Evolutionary conservation across 495 filamentous ascomycete species (phyloP).

Genomic region (Podospora didyma): DNA sequence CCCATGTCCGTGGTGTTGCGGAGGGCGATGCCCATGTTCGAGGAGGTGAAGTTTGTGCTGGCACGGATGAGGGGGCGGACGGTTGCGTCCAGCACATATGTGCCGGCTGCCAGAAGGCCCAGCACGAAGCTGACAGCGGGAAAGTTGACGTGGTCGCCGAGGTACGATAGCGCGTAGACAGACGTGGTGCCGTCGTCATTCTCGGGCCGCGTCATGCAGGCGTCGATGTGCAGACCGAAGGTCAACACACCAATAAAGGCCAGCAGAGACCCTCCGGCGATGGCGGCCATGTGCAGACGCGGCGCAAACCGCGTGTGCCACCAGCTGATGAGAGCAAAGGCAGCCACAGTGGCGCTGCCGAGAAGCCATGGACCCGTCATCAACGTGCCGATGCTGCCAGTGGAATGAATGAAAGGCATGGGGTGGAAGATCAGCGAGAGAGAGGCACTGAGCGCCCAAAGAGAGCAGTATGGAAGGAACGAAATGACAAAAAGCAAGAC

Average conservation of each 20-base stretch:
- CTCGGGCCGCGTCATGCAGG: constrained; percentile 28
- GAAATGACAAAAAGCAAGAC: constrained; percentile 39
- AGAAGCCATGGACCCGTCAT: constrained; percentile 39
- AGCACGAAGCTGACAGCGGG: constrained; percentile 35
- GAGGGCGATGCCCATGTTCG: constrained; percentile 34
- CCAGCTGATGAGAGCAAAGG: constrained; percentile 16
- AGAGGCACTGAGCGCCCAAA: constrained; percentile 40
- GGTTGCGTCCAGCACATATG: constrained; percentile 29
- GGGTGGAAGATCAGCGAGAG: constrained; percentile 44
- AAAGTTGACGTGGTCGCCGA: constrained; percentile 29
- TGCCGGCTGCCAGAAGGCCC: constrained; percentile 36
- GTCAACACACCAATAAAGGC: constrained; percentile 36
- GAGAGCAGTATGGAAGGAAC: constrained; percentile 34
- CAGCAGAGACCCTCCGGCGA: constrained; percentile 32
- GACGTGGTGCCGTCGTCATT: constrained; percentile 12
- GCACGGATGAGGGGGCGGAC: constrained; percentile 31
- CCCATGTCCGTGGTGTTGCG: constrained; percentile 42
- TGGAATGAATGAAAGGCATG: constrained; percentile 38
- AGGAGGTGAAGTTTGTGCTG: constrained; percentile 39
- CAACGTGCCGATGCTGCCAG: constrained; percentile 37
- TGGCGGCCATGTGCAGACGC: constrained; percentile 22
- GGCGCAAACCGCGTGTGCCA: constrained; percentile 25
- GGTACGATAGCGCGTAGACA: constrained; percentile 22
- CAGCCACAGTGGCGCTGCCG: constrained; percentile 23
- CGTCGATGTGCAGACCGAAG: constrained; percentile 38